Percentiles rank a stretch among this genome's conserved stretches.
phyloP scores from a whole-genome alignment of 805 yeast genomes.

The Yamadazyma ubonensis region DNA sequence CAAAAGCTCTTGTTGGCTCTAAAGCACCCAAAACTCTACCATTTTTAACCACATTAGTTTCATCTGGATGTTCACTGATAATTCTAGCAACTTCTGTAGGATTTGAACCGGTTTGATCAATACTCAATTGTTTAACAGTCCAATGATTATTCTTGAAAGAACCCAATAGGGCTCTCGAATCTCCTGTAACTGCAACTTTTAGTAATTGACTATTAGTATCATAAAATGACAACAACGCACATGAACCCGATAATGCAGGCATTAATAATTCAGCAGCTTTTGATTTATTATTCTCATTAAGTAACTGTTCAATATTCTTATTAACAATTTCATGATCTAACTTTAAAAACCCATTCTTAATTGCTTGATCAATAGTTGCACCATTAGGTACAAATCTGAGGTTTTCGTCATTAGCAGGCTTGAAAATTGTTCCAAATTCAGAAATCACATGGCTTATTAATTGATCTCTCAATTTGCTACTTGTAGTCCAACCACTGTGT shows the following conservation, averaged over 20 bases:
- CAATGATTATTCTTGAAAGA: conserved; percentile 68
- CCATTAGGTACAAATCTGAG: conserved; percentile 63
- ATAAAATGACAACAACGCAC: conserved; percentile 85
- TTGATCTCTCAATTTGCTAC: conserved; percentile 78
- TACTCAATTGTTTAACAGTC: conserved; percentile 83
- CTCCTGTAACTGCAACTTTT: conserved; percentile 95
- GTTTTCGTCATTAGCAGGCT: conserved; percentile 49
- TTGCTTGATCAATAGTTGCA: conserved; percentile 73
- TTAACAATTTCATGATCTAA: conserved; percentile 86
- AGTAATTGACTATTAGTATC: conserved; percentile 71
- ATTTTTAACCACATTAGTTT: conserved; percentile 74
- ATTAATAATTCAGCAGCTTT: conserved; percentile 70
- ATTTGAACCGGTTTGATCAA: conserved; percentile 94
- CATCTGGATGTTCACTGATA: conserved; percentile 86
- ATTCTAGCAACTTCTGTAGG: conserved; percentile 82
- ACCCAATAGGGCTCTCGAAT: conserved; percentile 88
- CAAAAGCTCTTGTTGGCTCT: conserved; percentile 96
- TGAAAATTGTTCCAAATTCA: conserved; percentile 67
- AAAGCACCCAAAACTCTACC: conserved; percentile 92
- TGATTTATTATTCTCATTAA: conserved; percentile 66
- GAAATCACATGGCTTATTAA: conserved; percentile 73
- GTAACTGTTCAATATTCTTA: conserved; percentile 65
- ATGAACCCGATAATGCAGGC: conserved; percentile 95
- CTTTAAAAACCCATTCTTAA: conserved; percentile 74
- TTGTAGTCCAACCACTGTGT: conserved; percentile 94